phyloP scores from a whole-genome alignment of 1,284 basidiomycete species.

The Fereydounia khargensis region DNA sequence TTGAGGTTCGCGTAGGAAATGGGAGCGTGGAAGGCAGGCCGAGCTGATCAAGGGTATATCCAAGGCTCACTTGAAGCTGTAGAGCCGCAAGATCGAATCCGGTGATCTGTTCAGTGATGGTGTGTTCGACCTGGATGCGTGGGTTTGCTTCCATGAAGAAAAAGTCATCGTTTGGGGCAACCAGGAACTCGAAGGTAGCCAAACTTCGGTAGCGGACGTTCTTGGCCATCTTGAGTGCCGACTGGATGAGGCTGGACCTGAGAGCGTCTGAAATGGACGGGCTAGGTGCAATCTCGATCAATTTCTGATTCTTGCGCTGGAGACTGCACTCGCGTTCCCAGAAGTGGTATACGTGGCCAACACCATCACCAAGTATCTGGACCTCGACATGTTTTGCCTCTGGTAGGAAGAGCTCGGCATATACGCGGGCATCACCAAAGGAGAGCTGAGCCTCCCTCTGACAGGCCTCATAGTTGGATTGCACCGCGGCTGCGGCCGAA shows the following conservation, averaged over 20 bases:
- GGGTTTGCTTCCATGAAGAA: conserved; percentile 42
- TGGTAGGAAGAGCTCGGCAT: conserved; percentile 68
- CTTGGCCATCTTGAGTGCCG: conserved; percentile 5
- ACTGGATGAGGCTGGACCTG: conserved; percentile 4
- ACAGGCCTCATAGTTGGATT: too few relatives aligned
- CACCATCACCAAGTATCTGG: conserved; percentile 70
- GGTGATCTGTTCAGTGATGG: conserved; percentile 25
- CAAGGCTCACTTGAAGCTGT: conserved; percentile 18
- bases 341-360: conserved; percentile 65
- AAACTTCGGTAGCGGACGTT: conserved; percentile 9
- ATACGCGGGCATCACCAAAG: conserved; percentile 65
- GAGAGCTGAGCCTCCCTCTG: conserved; percentile 54
- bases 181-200: conserved; percentile 32
- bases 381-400: conserved; percentile 61
- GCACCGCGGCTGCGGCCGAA: too few relatives aligned
- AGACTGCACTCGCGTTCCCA: conserved; percentile 66
- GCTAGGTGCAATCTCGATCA: conserved; percentile 57
- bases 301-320: conserved; percentile 72
- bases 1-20: conserved; percentile 1
- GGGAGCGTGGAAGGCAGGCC: neutral
- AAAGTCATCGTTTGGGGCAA: conserved; percentile 1
- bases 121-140: conserved; percentile 37
- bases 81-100: conserved; percentile 16
- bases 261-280: conserved; percentile 1
- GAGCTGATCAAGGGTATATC: conserved; percentile 7